phyloP scores from a whole-genome alignment of 805 yeast species.

The Candida ortonii region DNA sequence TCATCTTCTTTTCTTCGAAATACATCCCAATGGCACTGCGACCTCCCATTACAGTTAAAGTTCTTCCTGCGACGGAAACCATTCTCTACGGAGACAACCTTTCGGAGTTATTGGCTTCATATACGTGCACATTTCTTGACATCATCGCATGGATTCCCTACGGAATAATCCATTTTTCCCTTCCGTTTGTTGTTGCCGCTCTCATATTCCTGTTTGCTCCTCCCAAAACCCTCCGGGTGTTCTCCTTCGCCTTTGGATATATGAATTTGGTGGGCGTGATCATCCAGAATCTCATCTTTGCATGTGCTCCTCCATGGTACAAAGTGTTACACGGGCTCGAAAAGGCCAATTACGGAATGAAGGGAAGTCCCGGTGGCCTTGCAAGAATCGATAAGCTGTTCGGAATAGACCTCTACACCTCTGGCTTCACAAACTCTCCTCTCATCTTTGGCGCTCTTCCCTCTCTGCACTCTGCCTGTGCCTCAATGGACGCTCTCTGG shows the following conservation, averaged over 20 bases:
- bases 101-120: slow-evolving; percentile 77
- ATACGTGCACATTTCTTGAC: slow-evolving; percentile 65
- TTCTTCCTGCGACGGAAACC: slow-evolving; percentile 90
- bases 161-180: slow-evolving; percentile 85
- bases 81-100: slow-evolving; percentile 90
- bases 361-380: slow-evolving; percentile 94
- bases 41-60: slow-evolving; percentile 85
- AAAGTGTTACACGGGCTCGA: slow-evolving; percentile 77
- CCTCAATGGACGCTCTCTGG: slow-evolving; percentile 90
- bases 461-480: slow-evolving; percentile 88
- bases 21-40: slow-evolving; percentile 71
- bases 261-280: slow-evolving; percentile 87
- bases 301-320: slow-evolving; percentile 99
- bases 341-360: slow-evolving; percentile 89
- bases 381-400: slow-evolving; percentile 79
- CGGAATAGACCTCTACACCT: slow-evolving; percentile 79
- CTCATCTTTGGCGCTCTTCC: slow-evolving; percentile 82
- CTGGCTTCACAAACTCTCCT: slow-evolving; percentile 80
- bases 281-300: slow-evolving; percentile 69
- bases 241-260: slow-evolving; percentile 92
- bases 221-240: slow-evolving; percentile 78
- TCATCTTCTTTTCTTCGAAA: slow-evolving; percentile 74
- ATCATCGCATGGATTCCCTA: slow-evolving; percentile 93
- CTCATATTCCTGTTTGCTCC: slow-evolving; percentile 85
- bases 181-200: slow-evolving; percentile 83